Evolutionary conservation across 2,329 filamentous ascomycete species (phyloP).

Genomic region (Beauveria sp.): DNA sequence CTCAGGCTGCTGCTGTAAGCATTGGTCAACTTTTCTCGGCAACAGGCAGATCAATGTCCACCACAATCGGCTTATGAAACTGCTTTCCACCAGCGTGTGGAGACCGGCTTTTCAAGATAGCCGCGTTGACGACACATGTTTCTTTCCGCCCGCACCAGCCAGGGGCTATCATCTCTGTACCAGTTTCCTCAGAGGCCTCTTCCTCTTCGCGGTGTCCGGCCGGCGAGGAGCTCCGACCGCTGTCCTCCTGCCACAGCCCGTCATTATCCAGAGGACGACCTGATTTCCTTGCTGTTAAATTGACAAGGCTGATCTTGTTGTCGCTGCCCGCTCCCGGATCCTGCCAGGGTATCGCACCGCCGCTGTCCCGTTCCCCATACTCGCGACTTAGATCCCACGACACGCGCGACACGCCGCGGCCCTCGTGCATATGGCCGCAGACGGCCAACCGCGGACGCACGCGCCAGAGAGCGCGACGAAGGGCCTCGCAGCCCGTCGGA

Average conservation of each 20-base stretch:
- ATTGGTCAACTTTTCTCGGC: background rate
- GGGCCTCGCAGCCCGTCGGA: slow-evolving; percentile 50
- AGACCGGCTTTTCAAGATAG: slow-evolving; percentile 62
- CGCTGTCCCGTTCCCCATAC: slow-evolving; percentile 30
- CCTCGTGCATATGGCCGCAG: slow-evolving; percentile 67
- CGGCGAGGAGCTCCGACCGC: background rate
- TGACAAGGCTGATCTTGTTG: slow-evolving; percentile 27
- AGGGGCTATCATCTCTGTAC: slow-evolving; percentile 26
- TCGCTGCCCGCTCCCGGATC: slow-evolving; percentile 48
- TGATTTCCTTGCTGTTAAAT: background rate
- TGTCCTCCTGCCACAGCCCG: background rate
- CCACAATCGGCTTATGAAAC: slow-evolving; percentile 75
- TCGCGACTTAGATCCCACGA: slow-evolving; percentile 44
- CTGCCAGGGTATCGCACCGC: slow-evolving; percentile 40
- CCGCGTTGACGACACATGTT: slow-evolving; percentile 75
- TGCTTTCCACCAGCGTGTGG: slow-evolving; percentile 54
- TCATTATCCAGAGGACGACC: background rate
- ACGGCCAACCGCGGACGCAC: slow-evolving; percentile 58
- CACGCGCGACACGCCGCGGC: slow-evolving; percentile 55
- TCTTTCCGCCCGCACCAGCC: slow-evolving; percentile 46
- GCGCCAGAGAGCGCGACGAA: slow-evolving; percentile 49
- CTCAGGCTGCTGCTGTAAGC: background rate
- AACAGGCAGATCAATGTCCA: slow-evolving; percentile 67
- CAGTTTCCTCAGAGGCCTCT: background rate
- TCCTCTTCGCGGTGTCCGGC: background rate